Evolutionary conservation across 2,329 filamentous ascomycete genomes (phyloP).

Genomic region (Penicillium vulpinum): DNA sequence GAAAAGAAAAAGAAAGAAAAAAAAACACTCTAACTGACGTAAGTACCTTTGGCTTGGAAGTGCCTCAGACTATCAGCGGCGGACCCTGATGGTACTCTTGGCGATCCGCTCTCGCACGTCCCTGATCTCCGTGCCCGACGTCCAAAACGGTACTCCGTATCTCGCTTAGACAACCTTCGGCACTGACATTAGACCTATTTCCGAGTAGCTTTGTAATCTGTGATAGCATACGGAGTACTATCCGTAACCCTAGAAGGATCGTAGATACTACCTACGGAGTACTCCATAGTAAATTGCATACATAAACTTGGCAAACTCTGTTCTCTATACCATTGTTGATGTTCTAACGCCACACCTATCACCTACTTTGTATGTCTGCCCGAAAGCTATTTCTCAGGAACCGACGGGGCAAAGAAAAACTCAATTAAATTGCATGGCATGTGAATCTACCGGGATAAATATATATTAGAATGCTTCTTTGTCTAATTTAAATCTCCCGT

Average conservation of each 20-base stretch:
- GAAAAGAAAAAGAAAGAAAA: neutral
- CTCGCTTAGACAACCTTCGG: slow-evolving; percentile 5
- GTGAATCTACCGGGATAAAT: neutral
- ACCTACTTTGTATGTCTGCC: too few relatives aligned
- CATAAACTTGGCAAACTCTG: neutral
- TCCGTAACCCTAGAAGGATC: neutral
- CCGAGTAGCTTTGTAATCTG: neutral
- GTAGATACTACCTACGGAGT: neutral
- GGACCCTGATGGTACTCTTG: slow-evolving; percentile 23
- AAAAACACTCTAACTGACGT: neutral
- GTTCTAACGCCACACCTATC: neutral
- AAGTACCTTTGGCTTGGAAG: neutral
- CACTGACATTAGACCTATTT: neutral
- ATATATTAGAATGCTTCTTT: slow-evolving; percentile 1
- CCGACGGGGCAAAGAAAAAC: slow-evolving; percentile 16
- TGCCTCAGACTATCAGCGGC: slow-evolving; percentile 17
- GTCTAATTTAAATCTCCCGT: neutral
- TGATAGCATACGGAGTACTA: too few relatives aligned
- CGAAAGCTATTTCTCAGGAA: neutral
- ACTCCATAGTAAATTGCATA: too few relatives aligned
- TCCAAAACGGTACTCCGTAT: neutral
- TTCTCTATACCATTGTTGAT: neutral
- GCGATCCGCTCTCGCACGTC: slow-evolving; percentile 11
- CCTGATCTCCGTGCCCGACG: slow-evolving; percentile 11
- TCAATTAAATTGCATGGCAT: slow-evolving; percentile 18